Evolutionary conservation across 257 asterid genomes (phyloP).

Genomic region (Nicotiana obtusifolia): DNA sequence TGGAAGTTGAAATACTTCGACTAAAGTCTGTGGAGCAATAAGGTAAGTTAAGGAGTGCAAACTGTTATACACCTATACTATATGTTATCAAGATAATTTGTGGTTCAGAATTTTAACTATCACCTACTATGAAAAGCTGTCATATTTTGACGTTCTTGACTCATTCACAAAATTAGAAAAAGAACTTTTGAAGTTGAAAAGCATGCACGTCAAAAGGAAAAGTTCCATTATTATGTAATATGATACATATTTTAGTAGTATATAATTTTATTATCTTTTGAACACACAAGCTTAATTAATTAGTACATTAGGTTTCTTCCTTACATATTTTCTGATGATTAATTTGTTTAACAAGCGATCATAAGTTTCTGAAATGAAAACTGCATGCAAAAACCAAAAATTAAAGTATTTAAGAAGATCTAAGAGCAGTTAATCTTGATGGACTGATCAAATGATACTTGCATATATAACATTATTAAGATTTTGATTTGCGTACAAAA

Average conservation of each 20-base stretch:
- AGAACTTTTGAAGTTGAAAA: too few species aligned
- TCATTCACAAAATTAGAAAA: too few species aligned
- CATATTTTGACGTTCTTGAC: background rate
- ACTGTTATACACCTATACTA: background rate
- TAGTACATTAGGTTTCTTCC: too few species aligned
- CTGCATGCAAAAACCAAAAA: too few species aligned
- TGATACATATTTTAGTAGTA: background rate
- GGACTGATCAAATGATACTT: background rate
- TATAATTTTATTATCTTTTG: background rate
- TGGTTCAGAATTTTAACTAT: background rate
- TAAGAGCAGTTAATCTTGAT: constrained; percentile 34
- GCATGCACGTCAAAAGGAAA: background rate
- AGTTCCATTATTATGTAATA: background rate
- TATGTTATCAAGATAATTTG: background rate
- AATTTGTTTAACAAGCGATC: background rate
- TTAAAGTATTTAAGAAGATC: constrained; percentile 11
- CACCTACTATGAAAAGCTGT: background rate
- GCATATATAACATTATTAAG: constrained; percentile 22
- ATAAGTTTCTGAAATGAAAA: too few species aligned
- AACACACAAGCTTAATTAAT: background rate
- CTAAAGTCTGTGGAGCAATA: too few species aligned
- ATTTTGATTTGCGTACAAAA: constrained; percentile 35
- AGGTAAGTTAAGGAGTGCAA: background rate
- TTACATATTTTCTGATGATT: too few species aligned
- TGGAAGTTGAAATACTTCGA: too few species aligned